phyloP scores from a whole-genome alignment of 345 rosid genomes.

The Kernera saxatilis region DNA sequence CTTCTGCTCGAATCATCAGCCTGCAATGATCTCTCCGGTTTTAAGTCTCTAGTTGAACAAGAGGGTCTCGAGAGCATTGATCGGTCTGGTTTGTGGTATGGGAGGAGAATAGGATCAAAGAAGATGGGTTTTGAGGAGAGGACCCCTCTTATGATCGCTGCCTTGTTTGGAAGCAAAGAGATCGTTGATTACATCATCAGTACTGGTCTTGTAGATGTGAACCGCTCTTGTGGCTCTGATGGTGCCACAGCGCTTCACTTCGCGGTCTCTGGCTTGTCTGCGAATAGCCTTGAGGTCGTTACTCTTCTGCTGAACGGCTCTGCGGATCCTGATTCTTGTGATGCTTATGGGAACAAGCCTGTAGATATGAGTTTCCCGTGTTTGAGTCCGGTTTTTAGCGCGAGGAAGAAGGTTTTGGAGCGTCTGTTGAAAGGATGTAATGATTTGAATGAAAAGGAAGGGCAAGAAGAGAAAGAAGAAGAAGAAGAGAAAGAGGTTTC shows the following conservation, averaged over 20 bases:
- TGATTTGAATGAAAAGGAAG: slow-evolving; percentile 32
- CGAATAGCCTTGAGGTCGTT: slow-evolving; percentile 49
- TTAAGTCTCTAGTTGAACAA: slow-evolving; percentile 49
- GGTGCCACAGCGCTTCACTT: slow-evolving; percentile 82
- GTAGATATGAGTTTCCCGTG: slow-evolving; percentile 44
- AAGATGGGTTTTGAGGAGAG: slow-evolving; percentile 72
- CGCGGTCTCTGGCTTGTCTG: slow-evolving; percentile 70
- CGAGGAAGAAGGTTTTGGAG: slow-evolving; percentile 53
- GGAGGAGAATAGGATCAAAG: slow-evolving; percentile 51
- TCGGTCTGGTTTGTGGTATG: slow-evolving; percentile 69
- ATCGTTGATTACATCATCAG: slow-evolving; percentile 49
- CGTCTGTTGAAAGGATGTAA: slow-evolving; percentile 40
- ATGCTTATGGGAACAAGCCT: slow-evolving; percentile 58
- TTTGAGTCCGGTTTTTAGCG: slow-evolving; percentile 34
- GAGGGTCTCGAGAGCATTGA: slow-evolving; percentile 47
- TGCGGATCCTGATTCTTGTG: slow-evolving; percentile 53
- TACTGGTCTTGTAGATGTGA: slow-evolving; percentile 52
- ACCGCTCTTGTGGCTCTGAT: slow-evolving; percentile 60
- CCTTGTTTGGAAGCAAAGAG: slow-evolving; percentile 76
- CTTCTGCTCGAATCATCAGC: slow-evolving; percentile 68
- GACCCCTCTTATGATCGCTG: slow-evolving; percentile 85
- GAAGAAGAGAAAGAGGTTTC: slow-evolving; percentile 1
- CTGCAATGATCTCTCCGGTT: slow-evolving; percentile 57
- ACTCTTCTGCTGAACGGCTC: slow-evolving; percentile 56
- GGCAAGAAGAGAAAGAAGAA: slow-evolving; percentile 20